Percentiles rank a stretch among this genome's conserved stretches.
These are phyloP conservation scores for Pseudocercospora eumusae DNA, from an alignment of 2,329 filamentous ascomycete genomes.

Conservation along the genomic window DNA sequence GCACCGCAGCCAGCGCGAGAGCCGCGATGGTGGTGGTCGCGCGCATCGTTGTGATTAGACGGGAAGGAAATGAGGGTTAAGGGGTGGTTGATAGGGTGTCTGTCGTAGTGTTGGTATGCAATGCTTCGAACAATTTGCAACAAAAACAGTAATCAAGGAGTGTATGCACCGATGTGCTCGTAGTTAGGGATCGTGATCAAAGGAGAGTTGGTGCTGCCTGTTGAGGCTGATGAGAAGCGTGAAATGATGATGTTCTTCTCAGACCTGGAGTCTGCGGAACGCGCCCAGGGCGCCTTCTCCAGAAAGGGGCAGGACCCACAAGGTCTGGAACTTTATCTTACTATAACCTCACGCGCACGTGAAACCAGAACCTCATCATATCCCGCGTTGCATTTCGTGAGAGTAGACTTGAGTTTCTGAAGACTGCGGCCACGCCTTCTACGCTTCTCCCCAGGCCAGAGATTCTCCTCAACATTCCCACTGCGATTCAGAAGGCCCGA, in stretches of 20 bases:
- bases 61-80: conserved; percentile 1
- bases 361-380: neutral
- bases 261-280: conserved; percentile 9
- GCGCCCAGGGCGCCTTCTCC: conserved; percentile 13
- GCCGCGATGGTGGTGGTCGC: conserved; percentile 29
- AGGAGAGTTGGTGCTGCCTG: conserved; percentile 8
- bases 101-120: conserved; percentile 6
- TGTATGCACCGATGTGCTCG: conserved; percentile 17
- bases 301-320: conserved; percentile 9
- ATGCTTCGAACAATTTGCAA: neutral
- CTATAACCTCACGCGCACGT: neutral
- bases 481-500: neutral
- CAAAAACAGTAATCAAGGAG: conserved; percentile 13
- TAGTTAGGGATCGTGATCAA: conserved; percentile 10
- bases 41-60: conserved; percentile 30
- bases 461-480: neutral
- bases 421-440: neutral
- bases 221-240: conserved; percentile 7
- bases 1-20: conserved; percentile 32
- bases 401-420: neutral
- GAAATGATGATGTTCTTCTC: conserved; percentile 1
- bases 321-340: conserved; percentile 8
- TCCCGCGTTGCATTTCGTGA: neutral
- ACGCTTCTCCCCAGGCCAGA: neutral
- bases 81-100: conserved; percentile 5